A percentile compares a stretch with the other conserved stretches of the same genome.
phyloP scores from a whole-genome alignment of 805 yeast species.

The Tetrapisispora nanseiensis region DNA sequence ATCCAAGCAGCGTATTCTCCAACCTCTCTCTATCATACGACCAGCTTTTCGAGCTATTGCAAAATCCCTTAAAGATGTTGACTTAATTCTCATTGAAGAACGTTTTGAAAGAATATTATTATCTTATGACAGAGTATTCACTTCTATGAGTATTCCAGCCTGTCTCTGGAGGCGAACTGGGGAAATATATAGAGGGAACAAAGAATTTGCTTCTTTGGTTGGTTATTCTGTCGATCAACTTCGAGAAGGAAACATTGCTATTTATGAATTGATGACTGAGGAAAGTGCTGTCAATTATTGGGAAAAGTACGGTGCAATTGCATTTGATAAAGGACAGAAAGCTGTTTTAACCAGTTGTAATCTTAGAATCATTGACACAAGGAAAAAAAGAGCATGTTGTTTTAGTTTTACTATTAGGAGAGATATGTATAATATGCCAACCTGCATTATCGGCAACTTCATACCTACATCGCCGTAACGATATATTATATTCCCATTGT shows the following conservation, averaged over 20 bases:
- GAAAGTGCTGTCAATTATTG: constrained; percentile 94
- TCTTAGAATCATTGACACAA: constrained; percentile 71
- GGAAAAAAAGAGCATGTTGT: constrained; percentile 75
- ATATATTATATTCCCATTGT: no score
- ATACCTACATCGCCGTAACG: constrained; percentile 51
- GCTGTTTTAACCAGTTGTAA: constrained; percentile 91
- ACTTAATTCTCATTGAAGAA: constrained; percentile 85
- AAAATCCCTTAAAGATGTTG: constrained; percentile 79
- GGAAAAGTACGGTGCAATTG: constrained; percentile 95
- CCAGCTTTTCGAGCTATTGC: constrained; percentile 95
- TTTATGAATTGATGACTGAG: constrained; percentile 89
- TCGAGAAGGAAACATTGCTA: constrained; percentile 84
- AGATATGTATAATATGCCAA: constrained; percentile 88
- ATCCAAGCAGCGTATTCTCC: constrained; percentile 74
- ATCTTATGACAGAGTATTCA: constrained; percentile 89
- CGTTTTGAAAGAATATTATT: constrained; percentile 86
- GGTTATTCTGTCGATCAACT: constrained; percentile 84
- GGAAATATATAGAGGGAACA: constrained; percentile 88
- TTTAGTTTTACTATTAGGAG: constrained; percentile 89
- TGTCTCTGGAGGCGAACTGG: constrained; percentile 97
- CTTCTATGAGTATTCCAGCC: constrained; percentile 96
- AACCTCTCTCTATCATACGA: constrained; percentile 74
- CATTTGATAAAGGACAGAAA: constrained; percentile 90
- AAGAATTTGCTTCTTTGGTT: constrained; percentile 89
- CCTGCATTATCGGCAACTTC: constrained; percentile 91